These are phyloP conservation scores for Lactarius psammicola DNA, from an alignment of 768 basidiomycete genomes.

Conservation along the genomic window DNA sequence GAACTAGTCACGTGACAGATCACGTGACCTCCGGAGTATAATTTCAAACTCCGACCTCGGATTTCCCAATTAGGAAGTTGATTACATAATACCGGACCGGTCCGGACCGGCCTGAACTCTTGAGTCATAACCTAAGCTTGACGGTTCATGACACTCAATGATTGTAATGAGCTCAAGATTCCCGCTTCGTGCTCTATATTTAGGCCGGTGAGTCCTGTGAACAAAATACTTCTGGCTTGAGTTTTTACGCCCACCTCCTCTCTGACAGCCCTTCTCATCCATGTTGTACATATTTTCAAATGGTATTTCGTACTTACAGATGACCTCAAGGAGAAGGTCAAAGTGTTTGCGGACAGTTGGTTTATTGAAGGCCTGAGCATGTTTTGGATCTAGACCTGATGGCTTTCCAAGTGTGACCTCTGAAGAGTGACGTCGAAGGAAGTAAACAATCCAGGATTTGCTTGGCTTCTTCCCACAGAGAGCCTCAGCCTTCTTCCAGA, in stretches of 20 bases:
- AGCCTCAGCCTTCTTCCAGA: not conserved
- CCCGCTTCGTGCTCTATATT: not conserved
- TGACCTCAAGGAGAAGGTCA: constrained; percentile 11
- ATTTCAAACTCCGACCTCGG: too few relatives aligned
- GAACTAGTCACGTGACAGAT: too few relatives aligned
- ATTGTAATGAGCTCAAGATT: constrained; percentile 14
- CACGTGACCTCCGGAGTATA: too few relatives aligned
- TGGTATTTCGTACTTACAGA: not conserved
- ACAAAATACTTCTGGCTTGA: not conserved
- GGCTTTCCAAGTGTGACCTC: constrained; percentile 32
- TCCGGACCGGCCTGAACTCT: too few relatives aligned
- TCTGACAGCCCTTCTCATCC: not conserved
- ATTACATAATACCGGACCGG: too few relatives aligned
- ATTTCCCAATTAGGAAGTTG: too few relatives aligned
- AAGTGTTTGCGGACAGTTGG: constrained; percentile 17
- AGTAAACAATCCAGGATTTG: too few relatives aligned
- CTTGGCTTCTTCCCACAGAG: too few relatives aligned
- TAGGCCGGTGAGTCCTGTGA: not conserved
- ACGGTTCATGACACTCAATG: too few relatives aligned
- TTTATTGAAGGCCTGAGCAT: constrained; percentile 38
- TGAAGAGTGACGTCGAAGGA: not conserved
- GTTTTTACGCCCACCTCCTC: not conserved
- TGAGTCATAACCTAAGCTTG: too few relatives aligned
- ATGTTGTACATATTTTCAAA: too few relatives aligned
- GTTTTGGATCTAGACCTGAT: constrained; percentile 38